These are phyloP conservation scores for Chaetomium olivaceum DNA, from an alignment of 2,329 filamentous ascomycete species.

Conservation along the genomic window DNA sequence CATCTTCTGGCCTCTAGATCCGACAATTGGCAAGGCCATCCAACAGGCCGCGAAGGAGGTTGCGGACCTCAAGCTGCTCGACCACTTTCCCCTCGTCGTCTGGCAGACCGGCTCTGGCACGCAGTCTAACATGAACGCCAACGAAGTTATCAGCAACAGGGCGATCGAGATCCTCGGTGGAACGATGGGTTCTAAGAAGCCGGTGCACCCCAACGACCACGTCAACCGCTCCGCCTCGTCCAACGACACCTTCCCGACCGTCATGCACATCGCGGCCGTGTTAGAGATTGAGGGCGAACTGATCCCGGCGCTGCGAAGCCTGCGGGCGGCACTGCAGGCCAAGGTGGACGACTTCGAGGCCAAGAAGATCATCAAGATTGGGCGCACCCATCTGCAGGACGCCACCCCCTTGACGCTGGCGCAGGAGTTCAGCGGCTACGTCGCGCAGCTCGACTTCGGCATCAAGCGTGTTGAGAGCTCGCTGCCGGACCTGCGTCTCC, in stretches of 20 bases:
- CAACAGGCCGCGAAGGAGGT: conserved; percentile 94
- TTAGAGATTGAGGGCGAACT: conserved; percentile 87
- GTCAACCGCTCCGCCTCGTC: conserved; percentile 99
- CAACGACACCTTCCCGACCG: conserved; percentile 98
- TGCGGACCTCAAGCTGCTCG: conserved; percentile 85
- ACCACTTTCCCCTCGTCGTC: conserved; percentile 97
- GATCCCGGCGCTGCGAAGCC: conserved; percentile 76
- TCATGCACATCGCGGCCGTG: conserved; percentile 99
- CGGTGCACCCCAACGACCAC: conserved; percentile 98
- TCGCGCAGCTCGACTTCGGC: conserved; percentile 88
- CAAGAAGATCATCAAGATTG: conserved; percentile 96
- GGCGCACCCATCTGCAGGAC: conserved; percentile 94
- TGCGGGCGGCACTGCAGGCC: conserved; percentile 79
- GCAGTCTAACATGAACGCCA: conserved; percentile 99
- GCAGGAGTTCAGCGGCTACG: conserved; percentile 97
- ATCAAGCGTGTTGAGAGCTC: conserved; percentile 82
- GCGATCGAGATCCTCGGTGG: conserved; percentile 97
- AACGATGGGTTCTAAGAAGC: conserved; percentile 93
- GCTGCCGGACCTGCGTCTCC: conserved; percentile 79
- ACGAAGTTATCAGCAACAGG: conserved; percentile 99
- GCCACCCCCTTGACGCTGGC: conserved; percentile 93
- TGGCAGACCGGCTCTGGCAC: conserved; percentile 99
- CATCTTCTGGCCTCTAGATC: conserved; percentile 57
- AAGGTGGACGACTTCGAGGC: conserved; percentile 86
- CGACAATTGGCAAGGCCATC: conserved; percentile 87